phyloP scores from a whole-genome alignment of 164 flowering plant species.

The Magnolia changhungtana region DNA sequence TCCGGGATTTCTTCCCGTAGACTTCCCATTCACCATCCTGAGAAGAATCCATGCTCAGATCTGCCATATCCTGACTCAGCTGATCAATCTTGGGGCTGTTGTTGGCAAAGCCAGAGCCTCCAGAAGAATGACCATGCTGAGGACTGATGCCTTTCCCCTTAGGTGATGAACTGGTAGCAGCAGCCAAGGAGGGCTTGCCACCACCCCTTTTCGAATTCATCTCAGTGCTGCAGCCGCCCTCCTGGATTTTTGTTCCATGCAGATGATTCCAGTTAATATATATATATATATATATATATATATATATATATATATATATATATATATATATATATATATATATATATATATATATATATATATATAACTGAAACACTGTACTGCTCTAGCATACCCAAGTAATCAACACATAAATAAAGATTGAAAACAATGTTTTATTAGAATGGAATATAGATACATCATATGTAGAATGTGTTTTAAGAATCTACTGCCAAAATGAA shows the following conservation, averaged over 20 bases:
- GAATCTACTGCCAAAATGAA: too few relatives aligned
- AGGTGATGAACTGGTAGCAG: slow-evolving; percentile 10
- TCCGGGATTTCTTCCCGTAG: slow-evolving; percentile 44
- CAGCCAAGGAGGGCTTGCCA: slow-evolving; percentile 19
- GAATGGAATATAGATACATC: too few relatives aligned
- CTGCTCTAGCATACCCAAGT: too few relatives aligned
- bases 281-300: background rate
- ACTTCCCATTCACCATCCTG: slow-evolving; percentile 68
- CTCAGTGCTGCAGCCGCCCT: background rate
- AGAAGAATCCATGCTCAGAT: slow-evolving; percentile 29
- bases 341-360: background rate
- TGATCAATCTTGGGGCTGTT: slow-evolving; percentile 24
- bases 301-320: background rate
- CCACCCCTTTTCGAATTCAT: slow-evolving; percentile 21
- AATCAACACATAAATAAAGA: too few relatives aligned
- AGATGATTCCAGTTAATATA: background rate
- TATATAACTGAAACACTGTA: background rate
- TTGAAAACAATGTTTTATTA: too few relatives aligned
- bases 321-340: background rate
- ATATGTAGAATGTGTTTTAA: too few relatives aligned
- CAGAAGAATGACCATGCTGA: slow-evolving; percentile 12
- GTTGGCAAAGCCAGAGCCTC: slow-evolving; percentile 11
- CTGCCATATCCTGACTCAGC: slow-evolving; percentile 26
- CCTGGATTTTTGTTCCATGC: slow-evolving; percentile 3
- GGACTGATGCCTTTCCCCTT: slow-evolving; percentile 17